Evolutionary conservation across 225 moss, liverwort and hornwort genomes (phyloP).

Genomic region (Bryoerythrophyllum caledonicum): DNA sequence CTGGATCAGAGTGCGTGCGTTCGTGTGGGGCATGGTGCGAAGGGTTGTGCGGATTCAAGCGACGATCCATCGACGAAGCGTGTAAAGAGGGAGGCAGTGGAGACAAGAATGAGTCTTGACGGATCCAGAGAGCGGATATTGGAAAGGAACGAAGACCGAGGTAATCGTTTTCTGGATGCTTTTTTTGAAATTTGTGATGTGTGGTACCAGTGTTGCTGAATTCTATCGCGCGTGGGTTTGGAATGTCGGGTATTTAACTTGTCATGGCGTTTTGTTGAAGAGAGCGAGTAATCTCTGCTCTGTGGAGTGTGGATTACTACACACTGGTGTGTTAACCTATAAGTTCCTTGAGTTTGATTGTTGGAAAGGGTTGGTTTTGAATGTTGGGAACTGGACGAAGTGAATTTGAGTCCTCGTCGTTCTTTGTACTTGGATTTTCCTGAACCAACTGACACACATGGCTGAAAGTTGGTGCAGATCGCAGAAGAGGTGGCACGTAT

Average conservation of each 20-base stretch:
- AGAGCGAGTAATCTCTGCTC: background rate
- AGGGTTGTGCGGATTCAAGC: constrained; percentile 5
- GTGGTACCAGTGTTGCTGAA: background rate
- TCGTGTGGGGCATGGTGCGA: constrained; percentile 18
- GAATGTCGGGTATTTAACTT: background rate
- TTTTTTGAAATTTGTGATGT: no score
- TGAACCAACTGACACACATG: background rate
- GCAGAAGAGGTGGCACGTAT: constrained; percentile 19
- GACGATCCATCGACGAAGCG: constrained; percentile 35
- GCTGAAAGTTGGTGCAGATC: constrained; percentile 18
- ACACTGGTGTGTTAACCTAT: background rate
- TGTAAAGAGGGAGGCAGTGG: constrained; percentile 40
- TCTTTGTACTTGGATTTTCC: background rate
- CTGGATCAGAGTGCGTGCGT: constrained; percentile 19
- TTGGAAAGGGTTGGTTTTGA: background rate
- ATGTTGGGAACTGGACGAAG: background rate
- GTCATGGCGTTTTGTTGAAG: background rate
- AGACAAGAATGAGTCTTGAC: constrained; percentile 13
- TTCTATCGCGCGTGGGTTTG: background rate
- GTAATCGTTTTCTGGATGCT: background rate
- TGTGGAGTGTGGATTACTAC: background rate
- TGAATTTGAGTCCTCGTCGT: background rate
- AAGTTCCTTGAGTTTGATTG: background rate
- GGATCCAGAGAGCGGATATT: constrained; percentile 14
- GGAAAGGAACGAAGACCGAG: constrained; percentile 21